Conservation (phyloP, 2,329 filamentous ascomycete genomes). For the Stagonosporopsis rhizophila region DNA sequence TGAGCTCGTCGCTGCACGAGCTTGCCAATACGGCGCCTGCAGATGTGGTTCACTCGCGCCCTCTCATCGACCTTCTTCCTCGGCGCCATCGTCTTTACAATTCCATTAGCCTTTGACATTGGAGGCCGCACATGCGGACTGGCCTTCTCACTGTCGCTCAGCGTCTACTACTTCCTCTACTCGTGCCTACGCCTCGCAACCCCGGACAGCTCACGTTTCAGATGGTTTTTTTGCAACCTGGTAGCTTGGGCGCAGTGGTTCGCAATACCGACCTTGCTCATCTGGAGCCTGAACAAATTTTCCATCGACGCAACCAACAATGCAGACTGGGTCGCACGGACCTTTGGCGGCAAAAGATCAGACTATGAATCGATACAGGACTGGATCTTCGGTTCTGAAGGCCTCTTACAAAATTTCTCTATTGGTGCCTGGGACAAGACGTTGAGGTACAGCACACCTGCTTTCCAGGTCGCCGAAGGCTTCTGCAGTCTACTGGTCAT, state of each 20-base stretch:
- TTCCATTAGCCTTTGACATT: slow-evolving; percentile 97
- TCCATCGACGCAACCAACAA: slow-evolving; percentile 82
- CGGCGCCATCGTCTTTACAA: slow-evolving; percentile 89
- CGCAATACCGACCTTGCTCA: slow-evolving; percentile 82
- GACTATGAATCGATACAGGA: slow-evolving; percentile 73
- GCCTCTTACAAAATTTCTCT: slow-evolving; percentile 78
- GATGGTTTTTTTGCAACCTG: slow-evolving; percentile 72
- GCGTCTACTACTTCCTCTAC: slow-evolving; percentile 89
- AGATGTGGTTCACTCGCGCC: slow-evolving; percentile 85
- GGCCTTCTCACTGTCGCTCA: slow-evolving; percentile 89
- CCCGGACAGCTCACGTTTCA: slow-evolving; percentile 76
- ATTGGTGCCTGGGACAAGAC: slow-evolving; percentile 89
- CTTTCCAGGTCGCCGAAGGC: slow-evolving; percentile 93
- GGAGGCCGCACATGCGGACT: slow-evolving; percentile 93
- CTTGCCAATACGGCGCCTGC: slow-evolving; percentile 56
- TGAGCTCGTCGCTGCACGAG: slow-evolving; percentile 56
- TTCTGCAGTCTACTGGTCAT: slow-evolving; percentile 97
- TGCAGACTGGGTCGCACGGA: slow-evolving; percentile 79
- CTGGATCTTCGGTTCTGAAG: slow-evolving; percentile 88
- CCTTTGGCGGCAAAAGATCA: slow-evolving; percentile 71
- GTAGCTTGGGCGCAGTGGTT: slow-evolving; percentile 84
- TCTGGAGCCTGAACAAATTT: slow-evolving; percentile 95
- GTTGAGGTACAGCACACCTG: slow-evolving; percentile 86
- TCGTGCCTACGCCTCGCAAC: slow-evolving; percentile 81
- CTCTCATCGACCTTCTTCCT: slow-evolving; percentile 85